phyloP scores from a whole-genome alignment of 225 moss, liverwort and hornwort genomes.

The Straminergon stramineum region DNA sequence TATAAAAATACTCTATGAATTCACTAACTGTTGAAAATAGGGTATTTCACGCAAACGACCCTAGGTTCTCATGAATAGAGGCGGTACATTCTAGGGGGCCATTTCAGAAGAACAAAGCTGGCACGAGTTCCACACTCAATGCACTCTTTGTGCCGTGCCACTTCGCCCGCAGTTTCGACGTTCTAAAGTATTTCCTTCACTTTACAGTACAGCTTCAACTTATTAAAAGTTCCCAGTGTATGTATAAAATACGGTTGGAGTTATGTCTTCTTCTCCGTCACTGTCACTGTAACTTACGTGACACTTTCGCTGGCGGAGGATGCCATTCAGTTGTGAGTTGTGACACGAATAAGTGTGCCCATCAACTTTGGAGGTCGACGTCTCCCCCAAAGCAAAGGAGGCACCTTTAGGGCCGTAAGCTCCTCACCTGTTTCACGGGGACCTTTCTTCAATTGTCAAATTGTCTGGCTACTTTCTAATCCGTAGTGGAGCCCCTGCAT shows the following conservation, averaged over 20 bases:
- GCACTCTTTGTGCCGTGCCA: neutral
- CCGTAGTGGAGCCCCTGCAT: neutral
- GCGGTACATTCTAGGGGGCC: accelerated
- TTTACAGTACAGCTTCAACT: neutral
- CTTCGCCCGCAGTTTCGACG: neutral
- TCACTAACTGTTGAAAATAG: too few relatives aligned
- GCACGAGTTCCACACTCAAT: neutral
- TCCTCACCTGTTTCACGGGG: neutral
- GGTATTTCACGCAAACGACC: too few relatives aligned
- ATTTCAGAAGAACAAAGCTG: neutral
- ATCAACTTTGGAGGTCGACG: neutral
- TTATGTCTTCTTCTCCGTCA: neutral
- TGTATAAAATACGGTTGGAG: neutral
- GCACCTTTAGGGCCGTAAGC: too few relatives aligned
- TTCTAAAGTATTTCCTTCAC: neutral
- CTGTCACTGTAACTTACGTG: neutral
- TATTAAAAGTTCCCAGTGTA: neutral
- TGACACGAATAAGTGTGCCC: neutral
- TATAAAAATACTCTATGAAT: too few relatives aligned
- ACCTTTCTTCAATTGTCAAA: neutral
- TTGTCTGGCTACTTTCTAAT: neutral
- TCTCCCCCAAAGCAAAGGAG: neutral
- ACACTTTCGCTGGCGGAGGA: neutral
- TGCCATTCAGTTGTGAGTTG: neutral
- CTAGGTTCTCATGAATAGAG: neutral